Base-by-base conservation (phyloP, 164 flowering plant species). In the Chloranthus sessilifolius region DNA sequence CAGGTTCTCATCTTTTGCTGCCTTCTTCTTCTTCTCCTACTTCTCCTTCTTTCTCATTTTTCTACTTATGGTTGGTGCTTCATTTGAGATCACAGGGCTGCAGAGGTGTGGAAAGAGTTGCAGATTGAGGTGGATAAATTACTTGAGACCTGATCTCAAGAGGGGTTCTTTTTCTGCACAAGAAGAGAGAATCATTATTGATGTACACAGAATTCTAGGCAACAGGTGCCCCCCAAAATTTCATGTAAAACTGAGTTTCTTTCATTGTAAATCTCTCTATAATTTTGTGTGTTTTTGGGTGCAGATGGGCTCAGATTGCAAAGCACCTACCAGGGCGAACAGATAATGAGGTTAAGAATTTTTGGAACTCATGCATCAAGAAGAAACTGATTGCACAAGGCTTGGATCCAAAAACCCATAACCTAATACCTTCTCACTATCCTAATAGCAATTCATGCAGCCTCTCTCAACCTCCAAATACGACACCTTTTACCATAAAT, bases 321-420 rank as follows among this genome's bases (percentile, higher is more conserved):
- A 79, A 79, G 66, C 78, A 79, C 53, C 66, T 79, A 1, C 85
- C 85, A 10, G 85, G 85, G 23, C 72, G 85, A 56, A 76, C 85
- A 24, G 85, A 79, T 65, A 79, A 79, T 42, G 85, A 79, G 66
- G 80, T 79, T 64, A 79, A 79, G 76, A 79, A 79, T 51, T 79
- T 72, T 26, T 79, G 85, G 82, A 79, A 79, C 46, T 79, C 85
- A 30, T 79, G 85, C 78, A 70, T 79, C n/a, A 79, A 79, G 76
- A 79, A 79, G 43, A 79, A 77, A 65, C 70, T 79, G 1, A 59
- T 79, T 3, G 64, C 85, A 12, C 80, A 76, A 66, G 85, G 85
- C n/a, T 36, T 79, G 43, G 85, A 76, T 58, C 85, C 85, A 33
- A 70, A 62, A 59, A 79, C 85, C 10, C 82, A 79, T 43, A 76